Evolutionary conservation across 305 asterid species (phyloP).

Genomic region (Salvia sclarea): DNA sequence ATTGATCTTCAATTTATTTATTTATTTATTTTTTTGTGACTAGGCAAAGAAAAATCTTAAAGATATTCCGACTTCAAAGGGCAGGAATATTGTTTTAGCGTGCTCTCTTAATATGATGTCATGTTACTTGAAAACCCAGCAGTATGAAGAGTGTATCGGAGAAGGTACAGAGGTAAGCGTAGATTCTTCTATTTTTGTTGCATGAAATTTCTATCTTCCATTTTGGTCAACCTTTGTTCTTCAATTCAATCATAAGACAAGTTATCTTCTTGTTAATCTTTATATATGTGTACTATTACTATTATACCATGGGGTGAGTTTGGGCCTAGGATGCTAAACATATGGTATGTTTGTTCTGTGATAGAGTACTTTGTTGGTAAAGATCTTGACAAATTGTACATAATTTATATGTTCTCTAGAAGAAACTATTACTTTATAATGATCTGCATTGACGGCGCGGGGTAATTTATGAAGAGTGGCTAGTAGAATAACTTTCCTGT

Average conservation of each 20-base stretch:
- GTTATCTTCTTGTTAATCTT: background rate
- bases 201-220: conserved; percentile 10
- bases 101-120: conserved; percentile 98
- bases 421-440: background rate
- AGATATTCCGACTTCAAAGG: conserved; percentile 62
- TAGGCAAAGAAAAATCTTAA: conserved; percentile 90
- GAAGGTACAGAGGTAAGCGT: conserved; percentile 90
- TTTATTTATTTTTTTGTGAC: conserved; percentile 16
- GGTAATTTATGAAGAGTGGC: conserved; percentile 25
- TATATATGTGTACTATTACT: background rate
- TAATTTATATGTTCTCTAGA: background rate
- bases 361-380: conserved; percentile 19
- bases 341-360: conserved; percentile 15
- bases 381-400: conserved; percentile 6
- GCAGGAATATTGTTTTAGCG: conserved; percentile 60
- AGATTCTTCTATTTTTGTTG: background rate
- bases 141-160: conserved; percentile 66
- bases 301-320: conserved; percentile 7
- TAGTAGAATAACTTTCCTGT: conserved; percentile 21
- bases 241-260: background rate
- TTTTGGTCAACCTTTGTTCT: conserved; percentile 17
- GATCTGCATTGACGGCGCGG: background rate
- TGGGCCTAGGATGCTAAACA: conserved; percentile 13
- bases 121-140: conserved; percentile 81
- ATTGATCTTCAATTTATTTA: conserved; percentile 29